Conservation (phyloP, 371 early-diverging fungal genomes). For the Mortierella sp. region DNA sequence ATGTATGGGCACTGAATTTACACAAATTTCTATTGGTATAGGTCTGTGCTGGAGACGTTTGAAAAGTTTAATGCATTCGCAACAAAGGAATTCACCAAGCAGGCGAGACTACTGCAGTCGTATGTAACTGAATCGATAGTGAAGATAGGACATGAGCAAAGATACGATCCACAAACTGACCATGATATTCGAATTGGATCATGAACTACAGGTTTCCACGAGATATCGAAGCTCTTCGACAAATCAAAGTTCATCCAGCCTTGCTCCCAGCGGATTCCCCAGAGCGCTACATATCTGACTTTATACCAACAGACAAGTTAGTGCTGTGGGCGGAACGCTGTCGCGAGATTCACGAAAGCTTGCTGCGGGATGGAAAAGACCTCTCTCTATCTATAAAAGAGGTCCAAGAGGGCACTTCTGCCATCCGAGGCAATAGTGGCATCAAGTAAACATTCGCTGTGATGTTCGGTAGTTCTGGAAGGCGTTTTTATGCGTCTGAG, state of each 20-base stretch:
- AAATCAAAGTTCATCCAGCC: constrained; percentile 56
- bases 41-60: constrained; percentile 57
- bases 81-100: constrained; percentile 55
- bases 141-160: not conserved
- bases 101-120: constrained; percentile 52
- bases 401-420: constrained; percentile 50
- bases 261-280: constrained; percentile 37
- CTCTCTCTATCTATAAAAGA: constrained; percentile 46
- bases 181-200: not conserved
- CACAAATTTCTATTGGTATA: constrained; percentile 7
- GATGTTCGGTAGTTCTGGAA: too few species aligned
- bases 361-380: constrained; percentile 45
- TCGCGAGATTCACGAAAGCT: constrained; percentile 46
- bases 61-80: constrained; percentile 55
- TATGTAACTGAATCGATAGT: constrained; percentile 15
- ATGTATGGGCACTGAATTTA: not conserved
- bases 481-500: not conserved
- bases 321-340: constrained; percentile 52
- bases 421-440: constrained; percentile 51
- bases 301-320: constrained; percentile 54
- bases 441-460: constrained; percentile 38
- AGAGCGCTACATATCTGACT: constrained; percentile 47
- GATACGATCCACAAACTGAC: not conserved
- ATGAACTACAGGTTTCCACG: constrained; percentile 45
- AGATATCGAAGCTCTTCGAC: constrained; percentile 54